Base-by-base conservation (phyloP, 2,329 filamentous ascomycete species). In the Fusarium algeriense region DNA sequence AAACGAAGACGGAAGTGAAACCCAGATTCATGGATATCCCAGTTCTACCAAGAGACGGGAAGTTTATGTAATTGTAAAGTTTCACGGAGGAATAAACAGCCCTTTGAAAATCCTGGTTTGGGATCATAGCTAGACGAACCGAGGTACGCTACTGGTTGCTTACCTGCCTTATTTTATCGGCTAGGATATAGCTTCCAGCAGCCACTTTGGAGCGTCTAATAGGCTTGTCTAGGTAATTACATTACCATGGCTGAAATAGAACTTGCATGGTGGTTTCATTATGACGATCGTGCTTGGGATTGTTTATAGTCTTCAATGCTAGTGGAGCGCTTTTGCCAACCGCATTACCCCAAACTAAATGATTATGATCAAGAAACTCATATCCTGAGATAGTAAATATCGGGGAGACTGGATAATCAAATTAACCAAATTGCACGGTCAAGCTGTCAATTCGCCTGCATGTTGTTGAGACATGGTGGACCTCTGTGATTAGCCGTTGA, bases 261-360 rank as follows among this genome's bases (percentile, higher is more conserved):
- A 52, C 32, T 49, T 66, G 41, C 55, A 62, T 35, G 57, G 50
- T 56, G 53, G 55, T 55, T 63, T 57, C 53, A 70, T 63, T 67
- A 67, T 64, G 68, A 67, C 53, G 68, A 70, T 71, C 62, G 54
- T 64, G 54, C 56, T 67, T 59, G 40, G 45, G 49, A 23, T 26
- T 67, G 62, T 50, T 67, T 62, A 55, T 62, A 43, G 64, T 49
- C 19, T 28, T 48, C 46, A 32, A 20, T 60, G 55, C 19, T 35
- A 54, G 52, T 65, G 61, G 63, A 67, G 67, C 54, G 50, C 44
- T 30, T 67, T 40, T 56, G 34, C 34, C 37, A 61, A 65, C 34
- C 15, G 10, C 19, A 49, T 19, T 32, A 14, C 15, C n/a, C 53
- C 40, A 65, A 35, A 60, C 49, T 60, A 23, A 64, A 37, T 45